These are phyloP conservation scores for Picea mariana DNA, from an alignment of 83 land plant species.

Conservation along the genomic window DNA sequence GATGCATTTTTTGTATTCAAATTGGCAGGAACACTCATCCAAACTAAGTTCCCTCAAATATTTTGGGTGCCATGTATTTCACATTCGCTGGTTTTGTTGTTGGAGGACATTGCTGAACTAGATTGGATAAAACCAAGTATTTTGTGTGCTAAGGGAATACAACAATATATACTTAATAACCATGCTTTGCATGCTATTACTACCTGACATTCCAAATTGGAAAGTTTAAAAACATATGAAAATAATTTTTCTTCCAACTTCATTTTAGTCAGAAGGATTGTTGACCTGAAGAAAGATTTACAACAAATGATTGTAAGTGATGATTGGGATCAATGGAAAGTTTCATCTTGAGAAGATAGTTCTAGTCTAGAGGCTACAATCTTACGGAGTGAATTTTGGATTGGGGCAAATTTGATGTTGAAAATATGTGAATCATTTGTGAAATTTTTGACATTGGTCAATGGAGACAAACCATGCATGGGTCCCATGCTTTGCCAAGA, in stretches of 20 bases:
- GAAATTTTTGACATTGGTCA: not conserved
- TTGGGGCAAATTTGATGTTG: not conserved
- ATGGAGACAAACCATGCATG: not conserved
- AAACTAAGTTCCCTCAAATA: not conserved
- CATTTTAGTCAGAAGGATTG: not conserved
- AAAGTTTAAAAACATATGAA: not conserved
- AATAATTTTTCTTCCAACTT: not conserved
- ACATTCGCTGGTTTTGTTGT: not conserved
- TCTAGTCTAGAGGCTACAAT: constrained; percentile 6
- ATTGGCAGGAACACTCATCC: not conserved
- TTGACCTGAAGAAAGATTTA: not conserved
- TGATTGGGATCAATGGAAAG: not conserved
- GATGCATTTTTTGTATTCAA: not conserved
- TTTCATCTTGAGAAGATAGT: not conserved
- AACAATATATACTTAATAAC: not conserved
- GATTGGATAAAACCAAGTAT: not conserved
- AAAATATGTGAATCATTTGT: not conserved
- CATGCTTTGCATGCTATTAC: not conserved
- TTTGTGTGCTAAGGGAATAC: not conserved
- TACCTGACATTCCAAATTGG: not conserved
- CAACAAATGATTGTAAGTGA: constrained; percentile 1
- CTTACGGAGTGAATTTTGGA: not conserved
- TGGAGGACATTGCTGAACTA: not conserved
- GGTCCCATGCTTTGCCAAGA: not conserved
- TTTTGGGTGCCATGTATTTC: not conserved